Conservation (phyloP, 2,329 filamentous ascomycete species). For the Hypoxylon sp. region DNA sequence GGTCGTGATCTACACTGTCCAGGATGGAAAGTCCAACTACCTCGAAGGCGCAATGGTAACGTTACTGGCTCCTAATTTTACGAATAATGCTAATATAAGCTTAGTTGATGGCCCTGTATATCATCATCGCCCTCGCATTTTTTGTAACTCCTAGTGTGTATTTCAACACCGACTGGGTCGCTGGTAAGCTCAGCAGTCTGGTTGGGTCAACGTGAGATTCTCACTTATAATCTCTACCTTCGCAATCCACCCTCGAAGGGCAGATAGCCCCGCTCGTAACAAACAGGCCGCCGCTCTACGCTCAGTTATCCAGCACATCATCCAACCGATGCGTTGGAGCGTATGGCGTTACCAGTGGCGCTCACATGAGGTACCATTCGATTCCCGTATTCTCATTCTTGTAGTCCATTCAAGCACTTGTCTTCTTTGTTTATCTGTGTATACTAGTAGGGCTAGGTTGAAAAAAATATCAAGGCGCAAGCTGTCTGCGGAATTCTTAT, state of each 20-base stretch:
- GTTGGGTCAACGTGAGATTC: conserved; percentile 34
- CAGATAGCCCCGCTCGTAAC: conserved; percentile 4
- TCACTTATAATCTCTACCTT: background rate
- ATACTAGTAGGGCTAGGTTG: conserved; percentile 28
- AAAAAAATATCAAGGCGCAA: conserved; percentile 24
- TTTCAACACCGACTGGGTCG: conserved; percentile 58
- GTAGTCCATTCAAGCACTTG: conserved; percentile 19
- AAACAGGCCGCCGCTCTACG: conserved; percentile 9
- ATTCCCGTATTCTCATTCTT: conserved; percentile 13
- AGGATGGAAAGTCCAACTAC: conserved; percentile 88
- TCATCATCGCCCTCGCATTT: conserved; percentile 74
- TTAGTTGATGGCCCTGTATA: conserved; percentile 66
- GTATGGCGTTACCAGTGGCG: conserved; percentile 16
- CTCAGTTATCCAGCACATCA: conserved; percentile 8
- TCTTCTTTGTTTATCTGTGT: conserved; percentile 32
- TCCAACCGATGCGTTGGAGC: background rate
- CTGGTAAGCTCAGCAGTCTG: conserved; percentile 24
- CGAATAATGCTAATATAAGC: conserved; percentile 37
- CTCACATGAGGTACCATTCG: conserved; percentile 2
- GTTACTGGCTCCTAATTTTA: background rate
- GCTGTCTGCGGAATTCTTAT: conserved; percentile 10
- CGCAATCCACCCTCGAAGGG: conserved; percentile 16
- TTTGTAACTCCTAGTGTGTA: conserved; percentile 68
- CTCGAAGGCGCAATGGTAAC: conserved; percentile 82
- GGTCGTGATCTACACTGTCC: conserved; percentile 82